Evolutionary conservation across 495 filamentous ascomycete species (phyloP).

Genomic region (Neurospora tetraspora): DNA sequence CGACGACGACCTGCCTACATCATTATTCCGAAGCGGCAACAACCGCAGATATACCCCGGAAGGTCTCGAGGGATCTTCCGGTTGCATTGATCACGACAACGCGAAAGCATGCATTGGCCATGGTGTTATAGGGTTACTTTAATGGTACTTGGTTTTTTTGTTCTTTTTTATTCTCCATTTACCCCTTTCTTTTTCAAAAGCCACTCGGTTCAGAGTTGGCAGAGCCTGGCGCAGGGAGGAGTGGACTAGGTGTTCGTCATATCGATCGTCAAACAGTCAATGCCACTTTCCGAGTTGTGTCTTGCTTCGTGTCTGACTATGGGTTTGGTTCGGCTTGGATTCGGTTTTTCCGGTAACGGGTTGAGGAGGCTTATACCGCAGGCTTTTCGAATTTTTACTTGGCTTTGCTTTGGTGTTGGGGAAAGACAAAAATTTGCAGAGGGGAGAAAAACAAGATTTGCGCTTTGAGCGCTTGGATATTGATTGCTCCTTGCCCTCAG

Average conservation of each 20-base stretch:
- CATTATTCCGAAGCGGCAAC: neutral
- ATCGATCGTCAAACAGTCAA: neutral
- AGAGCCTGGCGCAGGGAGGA: neutral
- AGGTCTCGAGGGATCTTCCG: neutral
- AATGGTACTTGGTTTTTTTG: constrained; percentile 10
- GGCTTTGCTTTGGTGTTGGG: constrained; percentile 1
- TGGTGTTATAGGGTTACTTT: constrained; percentile 13
- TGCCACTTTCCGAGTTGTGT: constrained; percentile 6
- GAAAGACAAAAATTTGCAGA: neutral
- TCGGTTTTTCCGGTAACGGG: constrained; percentile 1
- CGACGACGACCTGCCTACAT: neutral
- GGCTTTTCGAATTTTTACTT: neutral
- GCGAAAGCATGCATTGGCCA: constrained; percentile 22
- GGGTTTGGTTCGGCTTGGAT: neutral
- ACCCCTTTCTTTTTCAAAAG: neutral
- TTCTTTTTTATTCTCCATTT: neutral
- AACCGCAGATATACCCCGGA: neutral
- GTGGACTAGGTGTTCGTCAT: neutral
- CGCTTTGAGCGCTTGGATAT: neutral
- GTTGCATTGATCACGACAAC: constrained; percentile 13
- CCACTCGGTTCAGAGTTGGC: neutral
- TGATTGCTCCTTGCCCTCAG: neutral
- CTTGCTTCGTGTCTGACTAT: neutral
- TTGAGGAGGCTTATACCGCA: neutral
- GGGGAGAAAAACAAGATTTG: constrained; percentile 5